Base-by-base conservation (phyloP, 768 basidiomycete species). In the Calocybe indica region DNA sequence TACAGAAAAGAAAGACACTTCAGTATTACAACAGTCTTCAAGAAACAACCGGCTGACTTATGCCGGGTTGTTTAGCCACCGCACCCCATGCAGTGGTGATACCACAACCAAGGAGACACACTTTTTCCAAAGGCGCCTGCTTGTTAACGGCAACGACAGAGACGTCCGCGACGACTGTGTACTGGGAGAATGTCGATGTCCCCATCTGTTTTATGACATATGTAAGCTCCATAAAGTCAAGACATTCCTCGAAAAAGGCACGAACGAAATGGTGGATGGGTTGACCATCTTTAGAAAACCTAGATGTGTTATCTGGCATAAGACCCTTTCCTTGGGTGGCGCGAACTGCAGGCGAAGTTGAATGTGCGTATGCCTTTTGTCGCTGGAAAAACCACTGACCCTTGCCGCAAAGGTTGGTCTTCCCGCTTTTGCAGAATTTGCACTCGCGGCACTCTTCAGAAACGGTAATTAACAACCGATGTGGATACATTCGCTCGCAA, bases 71-170 rank as follows among this genome's bases (percentile, higher is more conserved):
- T 72, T 97, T 97, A 54, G 79, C 79, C 41, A 95, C 89, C 5
- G 95, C 88, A 46, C 95, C 94, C 90, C 92, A 98, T 12, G 94
- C 94, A n/a, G 94, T 97, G 33, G 94, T 95, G 64, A 98, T 95
- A 54, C 93, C 93, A 52, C 91, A 92, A 5, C 95, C 95, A 10
- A 99, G 82, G 31, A 99, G 76, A 69, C 96, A 98, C n/a, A 94
- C 92, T 61, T 92, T 96, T 29, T 97, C 88, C 10, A 99, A 78
- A 7, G 92, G 92, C 1, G 96, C 96, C 51, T 78, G 71, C 51
- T 80, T 75, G 69, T 85, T 83, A 50, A 99, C 84, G 11, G 91
- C 82, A 45, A 98, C 96, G 22, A 99, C 89, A 13, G 94, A 98
- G 39, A 93, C 93, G 55, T 99, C 93, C 40, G 92, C 89, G 2